Conservation (phyloP, 768 basidiomycete genomes). For the Sutorius australiensis region DNA sequence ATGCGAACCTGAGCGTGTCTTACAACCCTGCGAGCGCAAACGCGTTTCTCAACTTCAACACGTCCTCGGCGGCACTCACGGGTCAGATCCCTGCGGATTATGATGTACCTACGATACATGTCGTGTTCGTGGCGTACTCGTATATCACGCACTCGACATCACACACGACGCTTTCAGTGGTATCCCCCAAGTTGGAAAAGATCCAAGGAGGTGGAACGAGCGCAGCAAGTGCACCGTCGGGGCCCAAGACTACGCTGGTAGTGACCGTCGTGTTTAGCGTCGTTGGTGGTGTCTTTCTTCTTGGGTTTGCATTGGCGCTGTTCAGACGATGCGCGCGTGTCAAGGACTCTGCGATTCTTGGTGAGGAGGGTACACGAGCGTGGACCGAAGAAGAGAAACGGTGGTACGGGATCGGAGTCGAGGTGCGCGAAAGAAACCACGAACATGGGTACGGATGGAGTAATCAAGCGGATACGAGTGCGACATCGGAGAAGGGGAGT, state of each 20-base stretch:
- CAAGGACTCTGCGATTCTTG: conserved; percentile 56
- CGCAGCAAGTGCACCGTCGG: conserved; percentile 42
- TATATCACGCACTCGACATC: conserved; percentile 65
- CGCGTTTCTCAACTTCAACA: conserved; percentile 53
- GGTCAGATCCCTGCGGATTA: conserved; percentile 55
- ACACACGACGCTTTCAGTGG: conserved; percentile 55
- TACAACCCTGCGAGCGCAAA: conserved; percentile 49
- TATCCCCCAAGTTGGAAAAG: conserved; percentile 37
- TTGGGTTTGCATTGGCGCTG: conserved; percentile 53
- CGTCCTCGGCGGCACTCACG: conserved; percentile 40
- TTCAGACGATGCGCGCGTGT: conserved; percentile 55
- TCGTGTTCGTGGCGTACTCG: conserved; percentile 69
- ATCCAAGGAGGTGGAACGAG: conserved; percentile 32
- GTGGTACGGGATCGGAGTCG: conserved; percentile 59
- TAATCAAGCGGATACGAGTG: conserved; percentile 26
- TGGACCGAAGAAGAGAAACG: conserved; percentile 63
- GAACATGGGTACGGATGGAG: conserved; percentile 32
- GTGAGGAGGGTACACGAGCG: conserved; percentile 53
- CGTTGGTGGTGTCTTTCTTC: conserved; percentile 53
- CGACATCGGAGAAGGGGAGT: conserved; percentile 30
- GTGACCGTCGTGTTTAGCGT: conserved; percentile 60
- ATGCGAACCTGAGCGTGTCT: conserved; percentile 51
- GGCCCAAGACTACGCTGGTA: conserved; percentile 50
- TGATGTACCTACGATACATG: conserved; percentile 37
- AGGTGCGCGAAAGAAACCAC: conserved; percentile 11